Evolutionary conservation across 2,329 filamentous ascomycete genomes (phyloP).

Genomic region (Metarhizium robertsii): DNA sequence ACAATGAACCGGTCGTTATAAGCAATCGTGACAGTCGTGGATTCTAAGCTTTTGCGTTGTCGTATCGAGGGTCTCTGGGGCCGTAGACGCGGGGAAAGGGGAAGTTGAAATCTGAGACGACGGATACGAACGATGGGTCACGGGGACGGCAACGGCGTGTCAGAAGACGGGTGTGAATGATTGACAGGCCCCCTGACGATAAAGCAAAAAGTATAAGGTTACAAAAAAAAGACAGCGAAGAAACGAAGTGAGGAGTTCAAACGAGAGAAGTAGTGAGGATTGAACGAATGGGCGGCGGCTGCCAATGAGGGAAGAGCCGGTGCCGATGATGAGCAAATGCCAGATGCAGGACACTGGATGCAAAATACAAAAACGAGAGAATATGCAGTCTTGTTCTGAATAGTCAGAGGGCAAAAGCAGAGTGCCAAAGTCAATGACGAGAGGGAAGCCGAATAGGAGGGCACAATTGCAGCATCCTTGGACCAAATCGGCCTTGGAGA

Average conservation of each 20-base stretch:
- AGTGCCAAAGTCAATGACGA: too few species aligned
- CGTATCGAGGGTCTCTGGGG: neutral
- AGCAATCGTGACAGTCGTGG: neutral
- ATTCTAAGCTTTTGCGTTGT: neutral
- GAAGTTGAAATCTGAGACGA: neutral
- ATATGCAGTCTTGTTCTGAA: neutral
- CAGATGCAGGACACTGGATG: conserved; percentile 2
- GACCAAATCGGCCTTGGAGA: too few species aligned
- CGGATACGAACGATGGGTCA: neutral
- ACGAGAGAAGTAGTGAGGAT: neutral
- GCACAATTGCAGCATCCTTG: too few species aligned
- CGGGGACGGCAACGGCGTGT: neutral
- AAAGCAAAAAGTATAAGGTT: neutral
- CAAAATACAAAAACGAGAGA: neutral
- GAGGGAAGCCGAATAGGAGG: too few species aligned
- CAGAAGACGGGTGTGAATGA: neutral
- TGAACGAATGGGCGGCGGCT: conserved; percentile 1
- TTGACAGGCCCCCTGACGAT: neutral
- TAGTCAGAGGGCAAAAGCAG: too few species aligned
- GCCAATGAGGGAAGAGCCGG: neutral
- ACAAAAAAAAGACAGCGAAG: neutral
- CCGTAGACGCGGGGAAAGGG: neutral
- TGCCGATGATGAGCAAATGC: neutral
- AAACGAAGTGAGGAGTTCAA: neutral
- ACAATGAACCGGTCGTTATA: neutral